Percentiles rank a stretch among this genome's conserved stretches.
These are phyloP conservation scores for Colletotrichum nymphaeae DNA, from an alignment of 2,329 filamentous ascomycete genomes.

Conservation along the genomic window DNA sequence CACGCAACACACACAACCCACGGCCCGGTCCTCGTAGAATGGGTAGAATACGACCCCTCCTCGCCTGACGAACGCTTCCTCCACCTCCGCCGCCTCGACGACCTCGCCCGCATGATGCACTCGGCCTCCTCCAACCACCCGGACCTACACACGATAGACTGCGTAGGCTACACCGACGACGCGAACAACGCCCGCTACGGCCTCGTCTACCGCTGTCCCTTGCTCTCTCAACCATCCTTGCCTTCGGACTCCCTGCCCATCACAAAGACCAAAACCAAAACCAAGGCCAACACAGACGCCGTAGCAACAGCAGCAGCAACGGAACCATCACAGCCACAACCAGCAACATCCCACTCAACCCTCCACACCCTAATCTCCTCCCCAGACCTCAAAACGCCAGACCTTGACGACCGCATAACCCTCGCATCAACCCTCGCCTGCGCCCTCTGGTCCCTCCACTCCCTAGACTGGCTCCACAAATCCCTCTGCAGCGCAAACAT, in stretches of 20 bases:
- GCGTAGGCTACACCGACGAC: constrained; percentile 59
- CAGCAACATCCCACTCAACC: not conserved
- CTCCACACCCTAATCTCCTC: constrained; percentile 36
- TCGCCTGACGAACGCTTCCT: constrained; percentile 54
- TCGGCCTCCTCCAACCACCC: constrained; percentile 56
- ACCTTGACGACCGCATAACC: constrained; percentile 55
- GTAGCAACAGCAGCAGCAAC: not conserved
- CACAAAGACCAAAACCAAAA: constrained; percentile 42
- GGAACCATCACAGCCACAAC: not conserved
- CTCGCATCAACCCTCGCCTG: constrained; percentile 56
- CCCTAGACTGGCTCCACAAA: constrained; percentile 68
- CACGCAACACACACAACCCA: constrained; percentile 48
- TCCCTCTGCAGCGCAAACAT: constrained; percentile 66
- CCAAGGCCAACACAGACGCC: not conserved
- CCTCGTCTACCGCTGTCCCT: constrained; percentile 49
- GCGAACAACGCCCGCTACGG: constrained; percentile 51
- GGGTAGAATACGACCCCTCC: constrained; percentile 57
- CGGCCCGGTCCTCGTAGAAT: constrained; percentile 55
- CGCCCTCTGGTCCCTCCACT: constrained; percentile 62
- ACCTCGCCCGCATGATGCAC: constrained; percentile 60
- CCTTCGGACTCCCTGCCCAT: not conserved
- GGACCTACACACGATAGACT: constrained; percentile 59
- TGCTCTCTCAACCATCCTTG: not conserved
- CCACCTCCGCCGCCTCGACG: constrained; percentile 57
- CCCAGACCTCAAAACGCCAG: constrained; percentile 54